Percentiles rank a stretch among this genome's conserved stretches.
Conservation (phyloP, 306 rosid species). For the Castanopsis chinensis region DNA sequence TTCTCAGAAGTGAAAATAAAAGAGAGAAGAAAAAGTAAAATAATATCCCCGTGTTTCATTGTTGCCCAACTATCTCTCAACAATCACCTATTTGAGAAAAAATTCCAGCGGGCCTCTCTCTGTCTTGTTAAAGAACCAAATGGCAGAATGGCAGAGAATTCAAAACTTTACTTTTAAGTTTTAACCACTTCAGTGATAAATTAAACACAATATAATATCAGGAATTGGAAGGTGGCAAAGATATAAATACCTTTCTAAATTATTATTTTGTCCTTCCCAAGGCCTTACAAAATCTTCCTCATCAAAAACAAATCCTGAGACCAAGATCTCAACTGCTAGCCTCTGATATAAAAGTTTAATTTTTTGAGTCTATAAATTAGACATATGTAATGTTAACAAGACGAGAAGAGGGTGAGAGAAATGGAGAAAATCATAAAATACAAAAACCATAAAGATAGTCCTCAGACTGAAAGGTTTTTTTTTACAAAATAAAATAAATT, state of each 20-base stretch:
- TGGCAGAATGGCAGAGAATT: not conserved
- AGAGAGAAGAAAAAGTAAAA: not conserved
- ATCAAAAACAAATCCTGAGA: constrained; percentile 79
- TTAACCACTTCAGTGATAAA: not conserved
- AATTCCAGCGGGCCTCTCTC: not conserved
- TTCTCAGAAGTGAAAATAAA: not conserved
- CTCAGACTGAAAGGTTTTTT: not conserved
- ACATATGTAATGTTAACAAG: not conserved
- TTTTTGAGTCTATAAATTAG: constrained; percentile 14
- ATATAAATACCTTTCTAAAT: constrained; percentile 63
- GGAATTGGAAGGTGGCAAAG: constrained; percentile 18
- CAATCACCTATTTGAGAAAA: not conserved
- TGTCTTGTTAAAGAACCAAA: not conserved
- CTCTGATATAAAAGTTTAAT: constrained; percentile 37
- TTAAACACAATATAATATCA: not conserved
- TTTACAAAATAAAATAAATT: constrained; percentile 3
- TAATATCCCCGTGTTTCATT: not conserved
- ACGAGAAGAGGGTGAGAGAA: constrained; percentile 13
- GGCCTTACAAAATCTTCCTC: constrained; percentile 77
- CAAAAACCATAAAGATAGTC: not conserved
- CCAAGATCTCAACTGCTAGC: constrained; percentile 75
- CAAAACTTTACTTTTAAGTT: not conserved
- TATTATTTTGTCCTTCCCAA: constrained; percentile 67
- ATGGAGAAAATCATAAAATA: constrained; percentile 14
- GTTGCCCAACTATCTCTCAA: not conserved